Evolutionary conservation across 768 basidiomycete genomes (phyloP).

Genomic region (Rhodotorula kratochvilovae): DNA sequence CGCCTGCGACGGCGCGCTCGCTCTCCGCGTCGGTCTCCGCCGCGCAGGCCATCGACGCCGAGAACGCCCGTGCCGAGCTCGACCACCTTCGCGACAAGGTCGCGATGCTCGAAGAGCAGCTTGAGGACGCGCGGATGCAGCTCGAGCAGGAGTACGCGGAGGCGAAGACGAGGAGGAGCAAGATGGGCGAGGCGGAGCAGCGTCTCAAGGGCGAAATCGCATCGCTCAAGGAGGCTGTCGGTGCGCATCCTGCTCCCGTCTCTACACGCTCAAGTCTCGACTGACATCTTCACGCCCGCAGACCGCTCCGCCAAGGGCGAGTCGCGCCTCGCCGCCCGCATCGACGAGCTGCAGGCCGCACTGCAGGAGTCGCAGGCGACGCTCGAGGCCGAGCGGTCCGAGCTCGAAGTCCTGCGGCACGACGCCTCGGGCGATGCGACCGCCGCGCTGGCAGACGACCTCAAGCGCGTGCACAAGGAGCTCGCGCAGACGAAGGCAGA

Average conservation of each 20-base stretch:
- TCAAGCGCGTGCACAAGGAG: conserved; percentile 57
- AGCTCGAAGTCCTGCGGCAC: conserved; percentile 71
- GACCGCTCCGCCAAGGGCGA: conserved; percentile 55
- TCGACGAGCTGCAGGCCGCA: conserved; percentile 85
- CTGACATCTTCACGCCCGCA: neutral
- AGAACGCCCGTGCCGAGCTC: conserved; percentile 83
- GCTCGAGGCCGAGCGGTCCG: conserved; percentile 80
- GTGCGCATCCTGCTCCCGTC: conserved; percentile 47
- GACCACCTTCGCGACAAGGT: conserved; percentile 77
- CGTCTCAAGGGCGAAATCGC: conserved; percentile 62
- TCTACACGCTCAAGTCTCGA: neutral
- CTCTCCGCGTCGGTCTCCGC: conserved; percentile 44
- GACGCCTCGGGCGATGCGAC: conserved; percentile 65
- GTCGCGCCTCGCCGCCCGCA: conserved; percentile 58
- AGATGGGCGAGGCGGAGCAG: conserved; percentile 51
- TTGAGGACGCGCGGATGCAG: conserved; percentile 64
- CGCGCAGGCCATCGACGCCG: conserved; percentile 89
- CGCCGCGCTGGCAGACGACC: conserved; percentile 54
- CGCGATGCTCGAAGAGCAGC: conserved; percentile 68
- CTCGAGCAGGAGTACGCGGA: conserved; percentile 61
- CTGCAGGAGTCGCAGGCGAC: conserved; percentile 79
- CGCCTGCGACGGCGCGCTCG: neutral
- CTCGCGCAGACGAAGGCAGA: conserved; percentile 50
- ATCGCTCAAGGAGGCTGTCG: conserved; percentile 64
- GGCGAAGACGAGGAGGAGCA: conserved; percentile 41